Evolutionary conservation across 805 yeast genomes (phyloP).

Genomic region (Candida multigemmis): DNA sequence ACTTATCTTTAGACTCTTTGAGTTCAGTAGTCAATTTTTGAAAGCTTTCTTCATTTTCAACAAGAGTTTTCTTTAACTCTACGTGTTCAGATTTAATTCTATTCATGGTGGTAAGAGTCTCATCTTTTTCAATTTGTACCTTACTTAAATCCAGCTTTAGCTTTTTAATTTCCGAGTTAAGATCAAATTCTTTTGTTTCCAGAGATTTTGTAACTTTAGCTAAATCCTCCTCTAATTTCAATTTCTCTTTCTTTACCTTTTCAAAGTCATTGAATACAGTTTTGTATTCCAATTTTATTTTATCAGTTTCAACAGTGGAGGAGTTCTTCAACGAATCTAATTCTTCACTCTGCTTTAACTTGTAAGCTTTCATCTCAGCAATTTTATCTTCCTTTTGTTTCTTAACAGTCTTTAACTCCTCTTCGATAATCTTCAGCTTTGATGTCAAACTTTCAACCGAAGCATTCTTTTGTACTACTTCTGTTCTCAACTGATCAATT

Average conservation of each 20-base stretch:
- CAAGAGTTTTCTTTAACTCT: background rate
- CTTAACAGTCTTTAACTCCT: constrained; percentile 2
- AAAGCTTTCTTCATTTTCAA: background rate
- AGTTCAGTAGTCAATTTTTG: background rate
- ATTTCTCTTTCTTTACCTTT: background rate
- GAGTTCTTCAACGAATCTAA: constrained; percentile 2
- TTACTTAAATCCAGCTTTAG: constrained; percentile 1
- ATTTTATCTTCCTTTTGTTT: background rate
- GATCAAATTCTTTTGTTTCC: constrained; percentile 3
- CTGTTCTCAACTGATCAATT: too few species aligned
- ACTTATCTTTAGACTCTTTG: constrained; percentile 1
- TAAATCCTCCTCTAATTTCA: background rate
- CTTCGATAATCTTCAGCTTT: constrained; percentile 1
- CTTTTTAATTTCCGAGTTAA: constrained; percentile 1
- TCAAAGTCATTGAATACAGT: background rate
- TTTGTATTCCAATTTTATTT: background rate
- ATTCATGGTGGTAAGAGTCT: background rate
- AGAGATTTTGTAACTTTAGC: constrained; percentile 2
- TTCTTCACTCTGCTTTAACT: constrained; percentile 1
- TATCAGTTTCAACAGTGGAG: too few species aligned
- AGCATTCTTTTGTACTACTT: too few species aligned
- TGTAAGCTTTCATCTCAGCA: background rate
- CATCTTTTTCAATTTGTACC: background rate
- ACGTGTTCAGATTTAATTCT: constrained; percentile 1
- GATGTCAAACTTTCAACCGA: background rate